phyloP scores from a whole-genome alignment of 495 filamentous ascomycete species.

The Elaphomyces granulatus region DNA sequence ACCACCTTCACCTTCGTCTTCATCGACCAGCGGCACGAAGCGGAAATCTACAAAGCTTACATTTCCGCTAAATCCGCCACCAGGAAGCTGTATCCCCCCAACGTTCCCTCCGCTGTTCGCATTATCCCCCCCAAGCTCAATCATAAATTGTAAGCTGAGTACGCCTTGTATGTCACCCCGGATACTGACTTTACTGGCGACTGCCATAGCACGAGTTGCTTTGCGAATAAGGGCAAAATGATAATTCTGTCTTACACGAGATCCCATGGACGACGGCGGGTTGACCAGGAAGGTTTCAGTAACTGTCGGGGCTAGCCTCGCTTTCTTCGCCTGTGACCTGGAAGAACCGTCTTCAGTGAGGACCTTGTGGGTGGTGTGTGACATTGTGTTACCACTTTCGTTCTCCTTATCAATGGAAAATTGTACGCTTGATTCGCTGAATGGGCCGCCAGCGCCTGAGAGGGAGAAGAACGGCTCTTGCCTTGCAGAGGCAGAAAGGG shows the following conservation, averaged over 20 bases:
- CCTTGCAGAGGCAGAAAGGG: constrained; percentile 45
- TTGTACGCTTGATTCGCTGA: constrained; percentile 71
- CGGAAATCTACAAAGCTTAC: constrained; percentile 67
- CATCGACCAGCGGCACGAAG: constrained; percentile 54
- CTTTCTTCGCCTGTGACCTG: constrained; percentile 30
- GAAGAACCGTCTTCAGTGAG: constrained; percentile 26
- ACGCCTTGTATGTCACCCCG: constrained; percentile 78
- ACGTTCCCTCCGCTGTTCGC: constrained; percentile 16
- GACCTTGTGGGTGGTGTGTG: constrained; percentile 14
- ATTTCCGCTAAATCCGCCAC: constrained; percentile 11
- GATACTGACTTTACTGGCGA: constrained; percentile 84
- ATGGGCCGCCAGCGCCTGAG: constrained; percentile 49
- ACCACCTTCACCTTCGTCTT: no score
- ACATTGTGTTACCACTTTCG: constrained; percentile 6
- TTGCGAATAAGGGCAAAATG: constrained; percentile 74
- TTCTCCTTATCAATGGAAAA: constrained; percentile 57
- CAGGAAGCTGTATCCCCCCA: constrained; percentile 9
- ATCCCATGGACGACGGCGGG: constrained; percentile 29
- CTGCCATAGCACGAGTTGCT: constrained; percentile 73
- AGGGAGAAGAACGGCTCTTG: constrained; percentile 58
- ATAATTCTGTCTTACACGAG: constrained; percentile 39
- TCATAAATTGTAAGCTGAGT: constrained; percentile 91
- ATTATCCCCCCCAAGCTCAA: constrained; percentile 51
- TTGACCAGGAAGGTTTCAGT: constrained; percentile 36
- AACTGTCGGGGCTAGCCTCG: constrained; percentile 28